A percentile compares a stretch with the other conserved stretches of the same genome.
phyloP scores from a whole-genome alignment of 2,329 filamentous ascomycete species.

The Cladosporium sp. region DNA sequence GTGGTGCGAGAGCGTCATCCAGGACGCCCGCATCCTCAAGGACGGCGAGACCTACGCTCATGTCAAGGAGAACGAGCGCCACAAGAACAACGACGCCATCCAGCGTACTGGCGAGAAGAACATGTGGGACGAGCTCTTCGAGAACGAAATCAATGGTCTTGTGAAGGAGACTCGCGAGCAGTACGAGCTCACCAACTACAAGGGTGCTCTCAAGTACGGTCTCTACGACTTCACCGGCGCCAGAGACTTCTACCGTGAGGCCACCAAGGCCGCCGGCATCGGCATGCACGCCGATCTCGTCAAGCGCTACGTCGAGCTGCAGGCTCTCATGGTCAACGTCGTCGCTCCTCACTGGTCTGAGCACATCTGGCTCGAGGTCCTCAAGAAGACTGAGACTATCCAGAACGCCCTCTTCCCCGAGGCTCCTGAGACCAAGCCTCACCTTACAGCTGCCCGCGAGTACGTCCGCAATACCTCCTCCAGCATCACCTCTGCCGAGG shows the following conservation, averaged over 20 bases:
- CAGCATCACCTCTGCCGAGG: slow-evolving; percentile 83
- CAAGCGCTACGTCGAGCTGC: slow-evolving; percentile 77
- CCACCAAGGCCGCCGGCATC: slow-evolving; percentile 68
- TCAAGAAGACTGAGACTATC: slow-evolving; percentile 70
- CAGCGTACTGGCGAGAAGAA: slow-evolving; percentile 71
- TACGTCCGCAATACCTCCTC: slow-evolving; percentile 73
- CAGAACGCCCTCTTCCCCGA: slow-evolving; percentile 75
- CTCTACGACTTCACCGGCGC: slow-evolving; percentile 90
- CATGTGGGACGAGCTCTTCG: slow-evolving; percentile 85
- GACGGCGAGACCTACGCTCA: slow-evolving; percentile 40
- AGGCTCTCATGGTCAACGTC: slow-evolving; percentile 75
- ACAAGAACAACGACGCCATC: slow-evolving; percentile 51
- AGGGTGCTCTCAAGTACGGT: slow-evolving; percentile 74
- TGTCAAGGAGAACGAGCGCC: slow-evolving; percentile 38
- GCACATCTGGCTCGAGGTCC: slow-evolving; percentile 88
- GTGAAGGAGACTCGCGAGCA: slow-evolving; percentile 74
- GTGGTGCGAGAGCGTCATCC: slow-evolving; percentile 84
- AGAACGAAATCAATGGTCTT: slow-evolving; percentile 85
- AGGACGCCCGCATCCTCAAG: slow-evolving; percentile 51
- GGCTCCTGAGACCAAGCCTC: slow-evolving; percentile 60
- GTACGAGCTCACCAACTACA: slow-evolving; percentile 76
- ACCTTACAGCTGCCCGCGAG: slow-evolving; percentile 71
- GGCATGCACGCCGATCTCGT: slow-evolving; percentile 84
- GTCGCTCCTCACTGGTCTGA: slow-evolving; percentile 93
- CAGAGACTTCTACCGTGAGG: slow-evolving; percentile 86